Evolutionary conservation across 176 grass and related monocot species (phyloP).

Genomic region (Otatea glauca): DNA sequence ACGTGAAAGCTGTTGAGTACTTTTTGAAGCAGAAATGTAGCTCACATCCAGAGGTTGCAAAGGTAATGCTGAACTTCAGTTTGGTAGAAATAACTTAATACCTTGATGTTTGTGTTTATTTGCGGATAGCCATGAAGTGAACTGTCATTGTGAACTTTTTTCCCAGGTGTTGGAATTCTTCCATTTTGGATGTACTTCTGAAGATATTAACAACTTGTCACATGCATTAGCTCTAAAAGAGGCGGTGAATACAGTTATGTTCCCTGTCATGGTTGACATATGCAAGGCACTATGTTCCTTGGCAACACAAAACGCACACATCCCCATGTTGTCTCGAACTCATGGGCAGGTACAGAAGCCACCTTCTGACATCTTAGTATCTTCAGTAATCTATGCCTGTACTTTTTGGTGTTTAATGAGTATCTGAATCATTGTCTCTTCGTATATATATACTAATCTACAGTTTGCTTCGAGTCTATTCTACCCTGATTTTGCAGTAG

Average conservation of each 20-base stretch:
- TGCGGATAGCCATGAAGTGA: constrained; percentile 2
- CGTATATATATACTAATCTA: not conserved
- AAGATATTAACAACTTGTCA: constrained; percentile 95
- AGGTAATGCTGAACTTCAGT: constrained; percentile 50
- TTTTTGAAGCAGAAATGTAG: constrained; percentile 91
- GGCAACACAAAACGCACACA: constrained; percentile 65
- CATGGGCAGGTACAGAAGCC: constrained; percentile 75
- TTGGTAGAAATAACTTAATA: not conserved
- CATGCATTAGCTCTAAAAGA: constrained; percentile 88
- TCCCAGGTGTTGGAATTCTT: constrained; percentile 87
- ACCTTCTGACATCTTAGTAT: not conserved
- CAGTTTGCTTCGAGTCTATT: not conserved
- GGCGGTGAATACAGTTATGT: constrained; percentile 67
- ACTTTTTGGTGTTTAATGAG: not conserved
- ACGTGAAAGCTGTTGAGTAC: constrained; percentile 94
- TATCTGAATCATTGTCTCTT: not conserved
- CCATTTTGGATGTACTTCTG: constrained; percentile 95
- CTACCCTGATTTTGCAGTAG: constrained; percentile 6
- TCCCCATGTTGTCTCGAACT: constrained; percentile 79
- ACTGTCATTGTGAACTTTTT: constrained; percentile 27
- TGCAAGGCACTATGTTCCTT: constrained; percentile 58
- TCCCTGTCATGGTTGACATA: constrained; percentile 73
- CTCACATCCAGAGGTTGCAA: constrained; percentile 72
- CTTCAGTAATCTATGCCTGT: not conserved
- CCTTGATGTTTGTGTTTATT: not conserved